Base-by-base conservation (phyloP, 2,329 filamentous ascomycete genomes). In the Cordyceps cicadae region DNA sequence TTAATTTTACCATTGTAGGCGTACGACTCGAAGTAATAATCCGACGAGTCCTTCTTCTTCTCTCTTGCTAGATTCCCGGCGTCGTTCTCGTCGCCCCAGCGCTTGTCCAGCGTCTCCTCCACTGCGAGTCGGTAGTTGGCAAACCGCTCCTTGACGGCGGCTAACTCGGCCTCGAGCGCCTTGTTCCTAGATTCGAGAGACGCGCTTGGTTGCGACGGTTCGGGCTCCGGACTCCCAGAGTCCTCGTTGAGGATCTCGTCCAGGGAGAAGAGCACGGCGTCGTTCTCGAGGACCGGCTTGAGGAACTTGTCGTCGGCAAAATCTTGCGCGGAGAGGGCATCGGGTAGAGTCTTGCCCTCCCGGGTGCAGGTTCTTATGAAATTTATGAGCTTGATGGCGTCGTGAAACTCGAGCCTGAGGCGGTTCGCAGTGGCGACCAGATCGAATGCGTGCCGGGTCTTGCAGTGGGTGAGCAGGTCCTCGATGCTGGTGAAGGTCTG, bases 251-350 rank as follows among this genome's bases (percentile, higher is more conserved):
- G 78, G 14, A 77, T 65, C 64, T 97, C 94, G 64, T 96, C 93
- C 21, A 99, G 79, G 60, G 84, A 89, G 70, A 95, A 92, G 37
- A 99, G 84, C 58, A 97, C 78, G 4, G 92, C 89, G 71, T 99
- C 94, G 66, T 97, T 91, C 62, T 94, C 87, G 8, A 99, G 76
- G 4, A 92, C 87, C 0, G 94, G 94, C 70, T 89, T 88, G 62
- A 99, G 79, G 69, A 87, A 95, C 65, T 82, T 81, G 64, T 97
- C 93, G 63, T 91, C 84, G n/a, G 85, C 80, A 64, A 97, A 86
- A 29, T 85, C 78, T 2, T 78, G 76, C 41, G 77, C 77, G 3
- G 84, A 79, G 62, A 90, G 85, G 49, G 87, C 74, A 62, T 82
- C 78, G 0, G 84, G 84, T 3, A 84, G 70, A 7, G 75, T 48